These are phyloP conservation scores for Cyberlindnera sargentensis DNA, from an alignment of 805 yeast genomes.

Conservation along the genomic window DNA sequence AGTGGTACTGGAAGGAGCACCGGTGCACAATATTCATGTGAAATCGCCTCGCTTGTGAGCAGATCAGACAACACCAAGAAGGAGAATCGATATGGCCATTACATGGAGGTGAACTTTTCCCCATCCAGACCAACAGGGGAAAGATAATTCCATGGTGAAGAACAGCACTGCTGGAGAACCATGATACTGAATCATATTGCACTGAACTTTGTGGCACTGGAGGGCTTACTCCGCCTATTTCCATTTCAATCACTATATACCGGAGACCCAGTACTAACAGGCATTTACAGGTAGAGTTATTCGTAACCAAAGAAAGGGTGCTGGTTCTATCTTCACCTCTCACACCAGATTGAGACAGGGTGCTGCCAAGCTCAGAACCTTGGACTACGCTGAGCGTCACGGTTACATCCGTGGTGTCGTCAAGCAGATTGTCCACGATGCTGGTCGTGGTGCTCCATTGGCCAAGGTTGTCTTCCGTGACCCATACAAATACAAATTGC, in stretches of 20 bases:
- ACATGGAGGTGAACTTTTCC: too few relatives aligned
- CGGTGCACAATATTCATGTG: too few relatives aligned
- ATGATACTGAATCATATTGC: too few relatives aligned
- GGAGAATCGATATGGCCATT: too few relatives aligned
- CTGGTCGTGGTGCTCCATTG: conserved; percentile 99
- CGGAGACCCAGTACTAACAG: conserved; percentile 7
- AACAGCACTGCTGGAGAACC: too few relatives aligned
- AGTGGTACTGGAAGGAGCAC: too few relatives aligned
- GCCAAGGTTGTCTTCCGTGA: conserved; percentile 99
- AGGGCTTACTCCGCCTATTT: too few relatives aligned
- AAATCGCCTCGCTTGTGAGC: too few relatives aligned
- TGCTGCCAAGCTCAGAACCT: conserved; percentile 99
- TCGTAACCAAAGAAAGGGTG: conserved; percentile 99
- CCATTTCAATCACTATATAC: neutral
- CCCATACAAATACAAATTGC: conserved; percentile 97
- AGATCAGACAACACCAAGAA: too few relatives aligned
- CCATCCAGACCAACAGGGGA: too few relatives aligned
- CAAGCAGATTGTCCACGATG: conserved; percentile 97
- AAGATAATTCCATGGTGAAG: too few relatives aligned
- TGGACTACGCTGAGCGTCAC: conserved; percentile 98
- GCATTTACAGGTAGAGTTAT: conserved; percentile 85
- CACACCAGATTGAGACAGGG: conserved; percentile 99
- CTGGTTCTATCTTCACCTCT: conserved; percentile 99
- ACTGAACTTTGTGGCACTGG: too few relatives aligned
- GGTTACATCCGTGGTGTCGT: conserved; percentile 99